Percentiles rank a stretch among this genome's conserved stretches.
Evolutionary conservation across 108 stramenopile species (phyloP).

Genomic region (Tribonema minus): DNA sequence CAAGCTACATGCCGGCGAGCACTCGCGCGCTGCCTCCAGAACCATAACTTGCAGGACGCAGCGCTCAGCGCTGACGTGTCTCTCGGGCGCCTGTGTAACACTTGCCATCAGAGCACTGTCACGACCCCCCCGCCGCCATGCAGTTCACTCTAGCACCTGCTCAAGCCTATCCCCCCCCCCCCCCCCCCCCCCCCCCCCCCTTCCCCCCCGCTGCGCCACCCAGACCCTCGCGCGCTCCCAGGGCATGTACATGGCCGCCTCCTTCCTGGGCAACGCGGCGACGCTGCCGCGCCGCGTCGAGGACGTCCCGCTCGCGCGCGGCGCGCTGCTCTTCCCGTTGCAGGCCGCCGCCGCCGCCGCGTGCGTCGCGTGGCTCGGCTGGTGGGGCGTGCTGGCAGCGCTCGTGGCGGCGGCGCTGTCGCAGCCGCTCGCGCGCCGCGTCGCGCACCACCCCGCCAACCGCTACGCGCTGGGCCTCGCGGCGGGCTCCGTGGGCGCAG

Average conservation of each 20-base stretch:
- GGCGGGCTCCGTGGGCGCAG: slow-evolving; percentile 10
- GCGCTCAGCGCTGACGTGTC: too few relatives aligned
- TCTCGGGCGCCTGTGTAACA: too few relatives aligned
- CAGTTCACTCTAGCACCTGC: not conserved
- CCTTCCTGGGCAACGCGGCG: not conserved
- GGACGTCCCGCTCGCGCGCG: not conserved
- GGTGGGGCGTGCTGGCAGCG: slow-evolving; percentile 11
- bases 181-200: not conserved
- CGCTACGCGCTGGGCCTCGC: slow-evolving; percentile 23
- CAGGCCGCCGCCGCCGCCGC: not conserved
- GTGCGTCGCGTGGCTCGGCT: not conserved
- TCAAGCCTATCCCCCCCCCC: not conserved
- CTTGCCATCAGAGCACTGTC: too few relatives aligned
- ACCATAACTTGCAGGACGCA: too few relatives aligned
- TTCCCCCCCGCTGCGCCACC: not conserved
- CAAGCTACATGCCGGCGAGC: too few relatives aligned
- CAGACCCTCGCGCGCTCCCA: not conserved
- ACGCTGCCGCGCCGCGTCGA: not conserved
- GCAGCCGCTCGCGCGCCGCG: not conserved
- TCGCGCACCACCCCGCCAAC: slow-evolving; percentile 9
- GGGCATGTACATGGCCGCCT: not conserved
- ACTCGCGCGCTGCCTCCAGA: too few relatives aligned
- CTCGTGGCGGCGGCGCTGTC: slow-evolving; percentile 1
- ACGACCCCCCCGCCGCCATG: not conserved
- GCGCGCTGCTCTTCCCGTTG: not conserved